Conservation (phyloP, 108 stramenopile species). For the Schizochytrium sp. region DNA sequence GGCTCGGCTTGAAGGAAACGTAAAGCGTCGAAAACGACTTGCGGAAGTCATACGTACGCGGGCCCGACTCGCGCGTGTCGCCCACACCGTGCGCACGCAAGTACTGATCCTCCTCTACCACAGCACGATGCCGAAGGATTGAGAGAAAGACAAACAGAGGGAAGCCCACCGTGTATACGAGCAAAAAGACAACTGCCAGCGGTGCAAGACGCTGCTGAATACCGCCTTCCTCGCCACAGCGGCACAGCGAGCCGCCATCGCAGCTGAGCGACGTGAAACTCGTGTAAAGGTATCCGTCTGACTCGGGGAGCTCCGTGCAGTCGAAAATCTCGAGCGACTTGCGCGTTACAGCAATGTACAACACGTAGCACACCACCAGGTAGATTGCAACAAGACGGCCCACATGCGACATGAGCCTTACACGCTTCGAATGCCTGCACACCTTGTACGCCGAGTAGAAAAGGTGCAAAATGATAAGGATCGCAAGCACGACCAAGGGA, state of each 20-base stretch:
- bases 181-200: constrained; percentile 13
- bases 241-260: constrained; percentile 6
- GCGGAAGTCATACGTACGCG: constrained; percentile 15
- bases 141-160: constrained; percentile 18
- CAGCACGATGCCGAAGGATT: background rate
- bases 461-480: constrained; percentile 9
- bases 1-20: constrained; percentile 26
- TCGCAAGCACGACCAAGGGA: background rate
- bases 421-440: background rate
- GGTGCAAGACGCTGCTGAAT: constrained; percentile 22
- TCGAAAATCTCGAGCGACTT: constrained; percentile 32
- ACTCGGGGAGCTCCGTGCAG: constrained; percentile 22
- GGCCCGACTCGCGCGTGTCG: background rate
- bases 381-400: background rate
- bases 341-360: constrained; percentile 28
- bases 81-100: constrained; percentile 16
- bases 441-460: constrained; percentile 20
- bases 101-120: constrained; percentile 26
- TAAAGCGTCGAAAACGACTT: constrained; percentile 24
- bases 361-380: constrained; percentile 26
- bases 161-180: constrained; percentile 31
- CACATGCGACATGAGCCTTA: constrained; percentile 9
- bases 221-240: background rate
- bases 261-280: constrained; percentile 4
- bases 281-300: constrained; percentile 34